A percentile compares a stretch with the other conserved stretches of the same genome.
These are phyloP conservation scores for Penicillium riverlandense DNA, from an alignment of 495 filamentous ascomycete species.

Conservation along the genomic window DNA sequence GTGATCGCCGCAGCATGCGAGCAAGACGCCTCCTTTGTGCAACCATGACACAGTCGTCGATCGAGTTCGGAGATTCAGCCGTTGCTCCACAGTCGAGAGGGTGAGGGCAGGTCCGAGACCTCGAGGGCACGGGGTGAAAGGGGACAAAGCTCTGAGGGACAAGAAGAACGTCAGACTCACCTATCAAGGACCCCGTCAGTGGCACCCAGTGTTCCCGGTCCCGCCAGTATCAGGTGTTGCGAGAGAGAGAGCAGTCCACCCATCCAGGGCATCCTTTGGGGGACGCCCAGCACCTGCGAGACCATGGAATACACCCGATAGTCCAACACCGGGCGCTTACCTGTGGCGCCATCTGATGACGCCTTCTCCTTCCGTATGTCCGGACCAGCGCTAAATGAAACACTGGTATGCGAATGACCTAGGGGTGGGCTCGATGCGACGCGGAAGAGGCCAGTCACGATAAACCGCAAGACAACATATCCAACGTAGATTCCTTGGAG, in stretches of 20 bases:
- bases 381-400: conserved; percentile 20
- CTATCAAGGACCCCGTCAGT: conserved; percentile 78
- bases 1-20: conserved; percentile 63
- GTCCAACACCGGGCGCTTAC: conserved; percentile 61
- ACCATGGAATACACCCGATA: conserved; percentile 69
- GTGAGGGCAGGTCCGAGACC: conserved; percentile 17
- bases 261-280: conserved; percentile 81
- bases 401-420: conserved; percentile 13
- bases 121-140: conserved; percentile 16
- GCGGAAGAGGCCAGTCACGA: conserved; percentile 45
- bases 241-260: conserved; percentile 60
- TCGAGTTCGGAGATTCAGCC: conserved; percentile 32
- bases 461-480: conserved; percentile 56
- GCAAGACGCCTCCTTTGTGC: conserved; percentile 29
- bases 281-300: conserved; percentile 60
- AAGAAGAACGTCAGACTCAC: conserved; percentile 50
- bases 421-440: conserved; percentile 27
- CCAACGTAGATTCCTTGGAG: conserved; percentile 63
- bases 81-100: conserved; percentile 26
- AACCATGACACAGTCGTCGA: conserved; percentile 29
- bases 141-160: conserved; percentile 13
- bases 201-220: conserved; percentile 66
- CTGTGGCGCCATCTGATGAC: conserved; percentile 38
- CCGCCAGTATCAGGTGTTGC: conserved; percentile 62
- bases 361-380: conserved; percentile 8